Conservation (phyloP, 116 monocot genomes). For the Phalaenopsis hybrid region DNA sequence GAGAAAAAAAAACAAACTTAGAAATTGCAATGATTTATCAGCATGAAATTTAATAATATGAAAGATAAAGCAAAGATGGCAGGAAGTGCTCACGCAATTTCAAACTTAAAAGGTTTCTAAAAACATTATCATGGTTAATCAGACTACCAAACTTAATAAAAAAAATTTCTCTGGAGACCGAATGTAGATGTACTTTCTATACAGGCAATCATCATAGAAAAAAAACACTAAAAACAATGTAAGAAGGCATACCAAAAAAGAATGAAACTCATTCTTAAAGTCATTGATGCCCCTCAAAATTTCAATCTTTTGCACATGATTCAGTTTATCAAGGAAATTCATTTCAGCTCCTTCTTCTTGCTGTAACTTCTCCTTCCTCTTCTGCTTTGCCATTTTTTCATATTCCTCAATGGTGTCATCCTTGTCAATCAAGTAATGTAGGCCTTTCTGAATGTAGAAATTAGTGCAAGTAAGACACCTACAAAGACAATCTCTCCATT, state of each 20-base stretch:
- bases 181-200: background rate
- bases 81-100: background rate
- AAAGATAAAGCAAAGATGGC: background rate
- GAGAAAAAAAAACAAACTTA: background rate
- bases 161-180: background rate
- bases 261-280: conserved; percentile 69
- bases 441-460: conserved; percentile 54
- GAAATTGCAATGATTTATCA: background rate
- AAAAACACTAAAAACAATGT: background rate
- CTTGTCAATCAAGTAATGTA: conserved; percentile 61
- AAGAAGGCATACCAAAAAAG: conserved; percentile 69
- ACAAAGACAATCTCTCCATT: conserved; percentile 79
- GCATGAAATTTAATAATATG: background rate
- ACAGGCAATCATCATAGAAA: background rate
- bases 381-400: conserved; percentile 73
- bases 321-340: conserved; percentile 62
- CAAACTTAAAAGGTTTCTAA: background rate
- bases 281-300: conserved; percentile 78
- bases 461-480: conserved; percentile 52
- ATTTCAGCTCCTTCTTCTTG: conserved; percentile 74
- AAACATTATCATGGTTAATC: background rate
- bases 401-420: conserved; percentile 89
- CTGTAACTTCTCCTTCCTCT: conserved; percentile 72
- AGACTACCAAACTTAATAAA: background rate
- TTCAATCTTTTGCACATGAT: conserved; percentile 92